Evolutionary conservation across 352 stramenopile species (phyloP).

Genomic region (Phytophthora citrophthora): DNA sequence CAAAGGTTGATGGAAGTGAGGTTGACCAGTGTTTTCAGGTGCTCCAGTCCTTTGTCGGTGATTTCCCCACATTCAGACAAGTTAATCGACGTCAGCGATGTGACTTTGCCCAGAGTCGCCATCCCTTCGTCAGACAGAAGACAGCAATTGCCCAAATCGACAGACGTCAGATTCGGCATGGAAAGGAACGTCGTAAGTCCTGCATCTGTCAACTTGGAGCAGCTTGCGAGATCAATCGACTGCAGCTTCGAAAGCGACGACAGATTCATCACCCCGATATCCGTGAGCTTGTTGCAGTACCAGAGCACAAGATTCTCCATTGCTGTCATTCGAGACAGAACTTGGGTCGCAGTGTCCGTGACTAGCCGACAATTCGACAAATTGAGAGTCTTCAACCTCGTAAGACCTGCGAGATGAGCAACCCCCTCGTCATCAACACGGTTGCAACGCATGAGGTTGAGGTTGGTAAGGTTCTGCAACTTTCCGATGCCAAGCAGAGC

Average conservation of each 20-base stretch:
- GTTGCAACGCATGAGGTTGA: conserved; percentile 87
- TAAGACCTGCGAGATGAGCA: conserved; percentile 45
- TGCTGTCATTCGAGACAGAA: conserved; percentile 51
- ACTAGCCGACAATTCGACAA: conserved; percentile 82
- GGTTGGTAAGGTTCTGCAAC: conserved; percentile 63
- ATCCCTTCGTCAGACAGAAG: conserved; percentile 75
- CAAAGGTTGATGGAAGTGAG: conserved; percentile 77
- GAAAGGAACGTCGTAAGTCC: conserved; percentile 54
- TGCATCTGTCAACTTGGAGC: conserved; percentile 67
- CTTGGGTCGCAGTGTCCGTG: conserved; percentile 53
- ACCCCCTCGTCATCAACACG: conserved; percentile 70
- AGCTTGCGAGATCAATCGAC: conserved; percentile 78
- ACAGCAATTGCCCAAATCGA: conserved; percentile 87
- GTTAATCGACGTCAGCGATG: conserved; percentile 71
- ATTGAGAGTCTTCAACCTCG: conserved; percentile 73
- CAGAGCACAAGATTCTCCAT: conserved; percentile 78
- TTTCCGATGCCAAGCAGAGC: conserved; percentile 60
- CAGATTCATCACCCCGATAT: conserved; percentile 55
- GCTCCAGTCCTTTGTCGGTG: conserved; percentile 58
- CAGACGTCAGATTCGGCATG: conserved; percentile 58
- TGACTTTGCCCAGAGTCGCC: conserved; percentile 46
- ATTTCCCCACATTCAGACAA: conserved; percentile 77
- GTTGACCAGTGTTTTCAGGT: conserved; percentile 54
- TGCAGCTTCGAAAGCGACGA: conserved; percentile 53
- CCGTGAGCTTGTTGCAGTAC: conserved; percentile 89